phyloP scores from a whole-genome alignment of 768 basidiomycete genomes.

The Calocybe cyanea region DNA sequence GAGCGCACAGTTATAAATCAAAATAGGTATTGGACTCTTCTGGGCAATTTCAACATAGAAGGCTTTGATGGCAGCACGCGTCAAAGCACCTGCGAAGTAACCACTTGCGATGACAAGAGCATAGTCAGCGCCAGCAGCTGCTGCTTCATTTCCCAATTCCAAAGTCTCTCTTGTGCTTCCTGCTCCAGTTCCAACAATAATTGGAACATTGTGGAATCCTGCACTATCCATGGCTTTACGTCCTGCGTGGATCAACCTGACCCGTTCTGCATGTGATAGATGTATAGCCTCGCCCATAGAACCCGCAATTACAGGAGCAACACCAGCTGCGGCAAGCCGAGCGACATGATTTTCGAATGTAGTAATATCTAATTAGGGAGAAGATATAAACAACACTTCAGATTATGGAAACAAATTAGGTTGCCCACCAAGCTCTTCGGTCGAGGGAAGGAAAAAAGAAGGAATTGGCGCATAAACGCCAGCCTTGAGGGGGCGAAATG shows the following conservation, averaged over 20 bases:
- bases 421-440: slow-evolving; percentile 78
- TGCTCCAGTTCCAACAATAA: slow-evolving; percentile 81
- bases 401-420: neutral
- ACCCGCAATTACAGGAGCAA: slow-evolving; percentile 70
- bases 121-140: slow-evolving; percentile 81
- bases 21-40: slow-evolving; percentile 81
- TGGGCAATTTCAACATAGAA: slow-evolving; percentile 76
- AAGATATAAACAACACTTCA: slow-evolving; percentile 9
- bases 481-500: slow-evolving; percentile 56
- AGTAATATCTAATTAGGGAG: slow-evolving; percentile 47
- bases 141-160: slow-evolving; percentile 70
- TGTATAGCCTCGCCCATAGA: slow-evolving; percentile 88
- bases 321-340: slow-evolving; percentile 60
- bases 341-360: slow-evolving; percentile 67
- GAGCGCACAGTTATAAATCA: slow-evolving; percentile 81
- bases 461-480: slow-evolving; percentile 87
- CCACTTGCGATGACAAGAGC: slow-evolving; percentile 83
- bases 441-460: slow-evolving; percentile 72
- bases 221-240: slow-evolving; percentile 69
- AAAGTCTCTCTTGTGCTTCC: slow-evolving; percentile 84
- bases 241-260: slow-evolving; percentile 57
- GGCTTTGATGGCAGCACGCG: slow-evolving; percentile 67
- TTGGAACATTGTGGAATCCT: slow-evolving; percentile 54
- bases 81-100: slow-evolving; percentile 80
- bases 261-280: slow-evolving; percentile 63